Conservation (phyloP, 2,329 filamentous ascomycete species). For the Colletotrichum sansevieriae region DNA sequence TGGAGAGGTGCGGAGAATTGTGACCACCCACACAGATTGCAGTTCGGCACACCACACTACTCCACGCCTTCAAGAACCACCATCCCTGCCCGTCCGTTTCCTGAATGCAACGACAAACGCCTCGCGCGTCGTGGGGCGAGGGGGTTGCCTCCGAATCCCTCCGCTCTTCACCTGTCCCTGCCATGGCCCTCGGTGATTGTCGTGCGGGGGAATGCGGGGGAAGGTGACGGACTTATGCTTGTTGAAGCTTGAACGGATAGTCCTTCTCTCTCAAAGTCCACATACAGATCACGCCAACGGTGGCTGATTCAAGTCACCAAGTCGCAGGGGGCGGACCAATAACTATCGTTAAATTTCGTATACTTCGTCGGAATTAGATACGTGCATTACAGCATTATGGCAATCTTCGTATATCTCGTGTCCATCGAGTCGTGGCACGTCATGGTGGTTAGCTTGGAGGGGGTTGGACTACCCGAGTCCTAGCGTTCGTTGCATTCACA, state of each 20-base stretch:
- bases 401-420: not conserved
- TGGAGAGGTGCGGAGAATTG: conserved; percentile 22
- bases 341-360: conserved; percentile 31
- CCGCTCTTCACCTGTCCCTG: not conserved
- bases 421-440: conserved; percentile 15
- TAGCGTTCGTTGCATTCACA: not conserved
- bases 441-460: not conserved
- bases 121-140: not conserved
- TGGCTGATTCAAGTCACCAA: not conserved
- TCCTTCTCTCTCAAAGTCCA: not conserved
- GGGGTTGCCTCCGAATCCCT: not conserved
- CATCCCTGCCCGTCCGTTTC: too few relatives aligned
- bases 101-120: not conserved
- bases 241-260: too few relatives aligned
- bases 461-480: not conserved
- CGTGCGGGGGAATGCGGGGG: too few relatives aligned
- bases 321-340: conserved; percentile 6
- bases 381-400: conserved; percentile 33
- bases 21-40: conserved; percentile 3
- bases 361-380: conserved; percentile 37
- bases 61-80: not conserved
- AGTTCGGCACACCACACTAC: too few relatives aligned
- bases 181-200: not conserved
- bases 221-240: too few relatives aligned
- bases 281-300: not conserved